Evolutionary conservation across 78 protist species (phyloP).

Genomic region (Corallochytrium limacisporum): DNA sequence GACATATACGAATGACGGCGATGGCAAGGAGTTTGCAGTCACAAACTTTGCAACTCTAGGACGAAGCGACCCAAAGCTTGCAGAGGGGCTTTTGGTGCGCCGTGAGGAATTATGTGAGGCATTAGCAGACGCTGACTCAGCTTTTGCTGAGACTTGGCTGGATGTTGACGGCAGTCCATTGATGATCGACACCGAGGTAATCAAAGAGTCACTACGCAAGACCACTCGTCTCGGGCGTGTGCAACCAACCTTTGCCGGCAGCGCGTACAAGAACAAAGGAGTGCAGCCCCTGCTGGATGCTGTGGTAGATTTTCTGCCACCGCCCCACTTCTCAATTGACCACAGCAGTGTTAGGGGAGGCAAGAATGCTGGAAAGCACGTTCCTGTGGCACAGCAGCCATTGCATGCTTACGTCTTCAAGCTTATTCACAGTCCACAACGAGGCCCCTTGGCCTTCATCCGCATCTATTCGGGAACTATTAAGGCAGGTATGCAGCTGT

Average conservation of each 20-base stretch:
- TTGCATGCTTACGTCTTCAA: background rate
- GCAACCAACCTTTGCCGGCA: conserved; percentile 48
- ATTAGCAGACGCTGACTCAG: background rate
- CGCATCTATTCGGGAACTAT: background rate
- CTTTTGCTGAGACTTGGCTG: background rate
- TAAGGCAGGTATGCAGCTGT: background rate
- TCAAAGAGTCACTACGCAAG: conserved; percentile 20
- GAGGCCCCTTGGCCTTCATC: no score
- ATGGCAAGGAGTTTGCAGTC: background rate
- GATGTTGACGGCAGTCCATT: background rate
- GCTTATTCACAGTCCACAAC: background rate
- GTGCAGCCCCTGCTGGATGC: conserved; percentile 84
- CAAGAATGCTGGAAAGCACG: background rate
- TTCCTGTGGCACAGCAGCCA: background rate
- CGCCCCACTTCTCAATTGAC: conserved; percentile 61
- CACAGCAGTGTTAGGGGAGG: no score
- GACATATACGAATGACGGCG: conserved; percentile 2
- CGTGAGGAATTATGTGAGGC: background rate
- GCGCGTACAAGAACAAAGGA: conserved; percentile 55
- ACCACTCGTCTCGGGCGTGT: conserved; percentile 17
- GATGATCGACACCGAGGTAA: background rate
- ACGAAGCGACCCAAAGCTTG: background rate
- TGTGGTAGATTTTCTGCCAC: conserved; percentile 68
- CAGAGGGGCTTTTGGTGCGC: background rate
- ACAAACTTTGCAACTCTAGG: background rate